Base-by-base conservation (phyloP, 2,329 filamentous ascomycete species). In the Paraphaeosphaeria minitans region DNA sequence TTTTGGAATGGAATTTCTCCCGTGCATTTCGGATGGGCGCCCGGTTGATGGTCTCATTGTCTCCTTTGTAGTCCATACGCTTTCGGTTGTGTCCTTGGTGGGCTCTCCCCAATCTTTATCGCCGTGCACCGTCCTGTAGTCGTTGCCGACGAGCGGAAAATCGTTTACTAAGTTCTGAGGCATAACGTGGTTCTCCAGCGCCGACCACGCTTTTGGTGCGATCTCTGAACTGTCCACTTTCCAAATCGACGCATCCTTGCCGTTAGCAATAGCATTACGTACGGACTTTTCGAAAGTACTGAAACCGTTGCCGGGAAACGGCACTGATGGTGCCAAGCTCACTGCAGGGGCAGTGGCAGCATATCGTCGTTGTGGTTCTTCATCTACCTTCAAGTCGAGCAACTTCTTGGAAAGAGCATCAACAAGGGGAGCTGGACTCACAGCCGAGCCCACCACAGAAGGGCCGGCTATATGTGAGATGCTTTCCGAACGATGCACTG, bases 401-500 rank as follows among this genome's bases (percentile, higher is more conserved):
- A 46, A 27, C 27, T 37, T 45, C 47, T 14, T 24, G 27, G 47
- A 21, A 19, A 51, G n/a, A 1, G 21, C 10, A 14, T 41, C 14
- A 6, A 27, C 3, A 14, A 5, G 19, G 1, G 27, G n/a, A 16
- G 8, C 41, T 16, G 3, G 22, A 27, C 31, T 33, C 13, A n/a
- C 5, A 19, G 49, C 13, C 21, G 29, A 29, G 3, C 22, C 24
- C n/a, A 22, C 50, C 19, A 35, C 21, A 37, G 48, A 51, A 8
- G 48, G 33, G 39, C 31, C 48, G 6, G 21, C 21, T n/a, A 39
- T 14, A 39, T 51, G 48, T 21, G 48, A 53, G n/a, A 58, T 22
- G 37, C 56, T 58, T 16, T 53, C 52, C 4, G 49, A 49, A 54
- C 50, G 56, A 27, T 46, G 33, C 2, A 58, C 45, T 21, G 39